Evolutionary conservation across 257 asterid genomes (phyloP).

Genomic region (Primulina tabacum): DNA sequence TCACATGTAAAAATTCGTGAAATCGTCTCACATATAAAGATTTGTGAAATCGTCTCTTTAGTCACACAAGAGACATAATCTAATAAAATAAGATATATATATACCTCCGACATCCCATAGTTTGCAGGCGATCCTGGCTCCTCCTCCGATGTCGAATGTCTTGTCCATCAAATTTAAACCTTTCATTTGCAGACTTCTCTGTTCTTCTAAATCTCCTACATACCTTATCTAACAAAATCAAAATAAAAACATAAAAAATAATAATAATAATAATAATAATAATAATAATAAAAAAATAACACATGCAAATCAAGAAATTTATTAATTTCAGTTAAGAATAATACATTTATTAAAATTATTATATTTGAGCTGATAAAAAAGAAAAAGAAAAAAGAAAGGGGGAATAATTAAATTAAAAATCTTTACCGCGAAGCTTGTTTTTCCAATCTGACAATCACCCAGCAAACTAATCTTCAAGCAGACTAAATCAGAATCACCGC

Average conservation of each 20-base stretch:
- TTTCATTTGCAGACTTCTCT: constrained; percentile 62
- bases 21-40: no score
- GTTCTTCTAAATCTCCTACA: constrained; percentile 75
- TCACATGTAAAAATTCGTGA: no score
- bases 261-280: no score
- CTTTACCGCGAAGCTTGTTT: constrained; percentile 78
- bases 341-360: no score
- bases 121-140: constrained; percentile 76
- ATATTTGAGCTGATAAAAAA: no score
- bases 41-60: no score
- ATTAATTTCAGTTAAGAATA: background rate
- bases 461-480: constrained; percentile 74
- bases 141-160: constrained; percentile 45
- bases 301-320: background rate
- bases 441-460: constrained; percentile 93
- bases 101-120: constrained; percentile 96
- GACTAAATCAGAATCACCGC: constrained; percentile 76
- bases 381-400: background rate
- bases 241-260: no score
- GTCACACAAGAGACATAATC: no score
- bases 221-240: constrained; percentile 52
- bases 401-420: background rate
- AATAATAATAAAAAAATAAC: background rate
- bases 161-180: constrained; percentile 81
- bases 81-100: no score